These are phyloP conservation scores for Waltergamsia citrina DNA, from an alignment of 2,329 filamentous ascomycete genomes.

Conservation along the genomic window DNA sequence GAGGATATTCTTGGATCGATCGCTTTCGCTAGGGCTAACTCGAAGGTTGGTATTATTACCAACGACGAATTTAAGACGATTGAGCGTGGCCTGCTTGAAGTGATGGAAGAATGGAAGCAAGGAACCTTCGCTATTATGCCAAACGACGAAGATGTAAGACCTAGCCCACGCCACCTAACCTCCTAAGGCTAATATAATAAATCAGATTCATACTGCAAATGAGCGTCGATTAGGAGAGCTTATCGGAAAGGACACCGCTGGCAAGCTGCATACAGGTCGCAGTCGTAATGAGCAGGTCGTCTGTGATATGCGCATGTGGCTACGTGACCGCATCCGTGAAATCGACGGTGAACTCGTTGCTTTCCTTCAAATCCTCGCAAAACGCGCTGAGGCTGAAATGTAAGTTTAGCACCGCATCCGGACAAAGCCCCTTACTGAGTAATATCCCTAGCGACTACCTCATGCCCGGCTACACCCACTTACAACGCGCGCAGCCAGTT, in stretches of 20 bases:
- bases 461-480: constrained; percentile 85
- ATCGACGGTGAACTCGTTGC: constrained; percentile 45
- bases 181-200: constrained; percentile 9
- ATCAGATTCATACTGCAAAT: constrained; percentile 45
- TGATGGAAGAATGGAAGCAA: constrained; percentile 44
- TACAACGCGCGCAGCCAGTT: constrained; percentile 74
- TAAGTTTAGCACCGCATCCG: constrained; percentile 6
- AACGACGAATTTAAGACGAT: constrained; percentile 65
- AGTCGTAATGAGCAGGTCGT: constrained; percentile 67
- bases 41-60: constrained; percentile 64
- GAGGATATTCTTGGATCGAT: constrained; percentile 76
- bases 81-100: constrained; percentile 56
- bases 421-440: constrained; percentile 7
- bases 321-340: constrained; percentile 49
- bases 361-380: constrained; percentile 59
- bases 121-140: constrained; percentile 42
- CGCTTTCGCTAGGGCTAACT: constrained; percentile 75
- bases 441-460: constrained; percentile 40
- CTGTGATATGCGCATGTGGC: constrained; percentile 72
- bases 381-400: constrained; percentile 64
- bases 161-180: constrained; percentile 4
- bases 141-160: constrained; percentile 41
- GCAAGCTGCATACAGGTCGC: constrained; percentile 63
- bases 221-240: constrained; percentile 54
- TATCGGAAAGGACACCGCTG: constrained; percentile 59